These are phyloP conservation scores for Lachnellula cervina DNA, from an alignment of 2,329 filamentous ascomycete species.

Conservation along the genomic window DNA sequence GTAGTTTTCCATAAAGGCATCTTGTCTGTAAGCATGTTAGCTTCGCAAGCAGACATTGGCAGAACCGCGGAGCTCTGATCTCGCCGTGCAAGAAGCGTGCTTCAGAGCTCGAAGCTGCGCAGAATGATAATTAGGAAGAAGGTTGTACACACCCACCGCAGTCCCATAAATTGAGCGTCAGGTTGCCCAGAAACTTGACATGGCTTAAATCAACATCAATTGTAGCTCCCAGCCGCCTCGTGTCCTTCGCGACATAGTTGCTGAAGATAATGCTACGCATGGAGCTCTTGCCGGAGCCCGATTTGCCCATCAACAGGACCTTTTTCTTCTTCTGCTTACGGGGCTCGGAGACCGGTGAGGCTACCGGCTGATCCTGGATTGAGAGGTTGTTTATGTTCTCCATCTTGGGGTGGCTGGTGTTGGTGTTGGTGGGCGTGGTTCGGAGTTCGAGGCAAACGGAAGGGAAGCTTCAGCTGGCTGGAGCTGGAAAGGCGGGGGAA, in stretches of 20 bases:
- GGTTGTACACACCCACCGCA: conserved; percentile 68
- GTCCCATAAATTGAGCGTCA: conserved; percentile 97
- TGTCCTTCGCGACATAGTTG: conserved; percentile 97
- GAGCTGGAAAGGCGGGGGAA: too few species aligned
- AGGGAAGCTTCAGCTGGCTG: too few species aligned
- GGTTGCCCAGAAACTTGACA: conserved; percentile 96
- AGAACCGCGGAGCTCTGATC: background rate
- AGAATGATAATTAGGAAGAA: background rate
- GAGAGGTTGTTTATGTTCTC: conserved; percentile 19
- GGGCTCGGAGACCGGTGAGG: conserved; percentile 24
- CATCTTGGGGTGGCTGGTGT: background rate
- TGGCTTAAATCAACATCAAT: conserved; percentile 98
- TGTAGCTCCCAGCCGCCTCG: conserved; percentile 84
- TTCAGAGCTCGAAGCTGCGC: too few species aligned
- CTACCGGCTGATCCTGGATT: conserved; percentile 21
- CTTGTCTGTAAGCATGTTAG: conserved; percentile 57
- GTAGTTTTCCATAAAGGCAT: conserved; percentile 98
- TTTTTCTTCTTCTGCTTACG: conserved; percentile 75
- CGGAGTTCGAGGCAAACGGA: too few species aligned
- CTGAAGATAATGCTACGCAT: conserved; percentile 99
- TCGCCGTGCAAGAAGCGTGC: too few species aligned
- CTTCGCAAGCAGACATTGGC: background rate
- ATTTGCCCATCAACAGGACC: conserved; percentile 89
- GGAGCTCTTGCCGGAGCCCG: conserved; percentile 93
- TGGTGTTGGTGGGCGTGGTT: background rate